phyloP scores from a whole-genome alignment of 306 rosid species.

The Sindora glabra region DNA sequence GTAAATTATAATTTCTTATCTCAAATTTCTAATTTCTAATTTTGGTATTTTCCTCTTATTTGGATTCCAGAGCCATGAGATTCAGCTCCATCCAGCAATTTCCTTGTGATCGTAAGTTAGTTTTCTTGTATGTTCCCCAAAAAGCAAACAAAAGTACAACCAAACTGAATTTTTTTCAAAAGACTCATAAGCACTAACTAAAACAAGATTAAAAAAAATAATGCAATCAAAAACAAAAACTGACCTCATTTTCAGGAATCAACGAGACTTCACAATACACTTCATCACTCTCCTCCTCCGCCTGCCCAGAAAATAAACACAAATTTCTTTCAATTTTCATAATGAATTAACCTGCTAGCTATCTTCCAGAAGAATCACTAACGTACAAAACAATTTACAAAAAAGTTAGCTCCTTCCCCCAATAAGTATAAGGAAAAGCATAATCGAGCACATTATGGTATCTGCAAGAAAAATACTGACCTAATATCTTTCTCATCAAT shows the following conservation, averaged over 20 bases:
- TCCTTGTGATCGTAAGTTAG: neutral
- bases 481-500: no score
- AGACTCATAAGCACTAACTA: no score
- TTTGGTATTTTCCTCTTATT: neutral
- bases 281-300: slow-evolving; percentile 91
- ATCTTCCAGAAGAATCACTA: no score
- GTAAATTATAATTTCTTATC: no score
- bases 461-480: no score
- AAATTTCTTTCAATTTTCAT: no score
- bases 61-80: neutral
- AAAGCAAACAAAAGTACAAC: no score
- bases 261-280: slow-evolving; percentile 77
- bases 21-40: no score
- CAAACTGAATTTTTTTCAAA: slow-evolving; percentile 10
- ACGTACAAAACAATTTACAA: no score
- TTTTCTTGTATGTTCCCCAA: no score
- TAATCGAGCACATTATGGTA: no score
- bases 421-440: neutral
- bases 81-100: slow-evolving; percentile 7
- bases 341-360: neutral
- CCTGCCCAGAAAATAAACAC: slow-evolving; percentile 44
- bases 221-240: slow-evolving; percentile 10
- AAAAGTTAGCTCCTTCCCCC: neutral
- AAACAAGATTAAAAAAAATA: no score
- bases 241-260: slow-evolving; percentile 89